phyloP scores from a whole-genome alignment of 352 stramenopile genomes.

The Phytopythium oedochilum region DNA sequence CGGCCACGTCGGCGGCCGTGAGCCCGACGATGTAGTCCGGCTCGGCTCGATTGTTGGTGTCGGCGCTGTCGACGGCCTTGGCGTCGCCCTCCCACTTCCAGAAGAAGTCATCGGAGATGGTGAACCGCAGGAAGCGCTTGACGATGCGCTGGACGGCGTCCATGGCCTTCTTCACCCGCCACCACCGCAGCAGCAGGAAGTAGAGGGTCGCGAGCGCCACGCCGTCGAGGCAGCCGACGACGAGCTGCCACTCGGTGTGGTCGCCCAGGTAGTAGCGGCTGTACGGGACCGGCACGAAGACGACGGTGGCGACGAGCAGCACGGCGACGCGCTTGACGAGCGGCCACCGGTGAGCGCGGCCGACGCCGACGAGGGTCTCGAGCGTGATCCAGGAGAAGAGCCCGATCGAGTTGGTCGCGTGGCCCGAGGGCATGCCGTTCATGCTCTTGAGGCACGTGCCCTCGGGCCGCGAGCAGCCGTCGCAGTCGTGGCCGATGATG shows the following conservation, averaged over 20 bases:
- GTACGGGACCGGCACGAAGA: slow-evolving; percentile 36
- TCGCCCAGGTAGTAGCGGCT: slow-evolving; percentile 42
- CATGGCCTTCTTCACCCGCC: slow-evolving; percentile 18
- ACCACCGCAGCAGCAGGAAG: slow-evolving; percentile 34
- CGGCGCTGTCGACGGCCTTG: slow-evolving; percentile 2
- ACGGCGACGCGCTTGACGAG: slow-evolving; percentile 9
- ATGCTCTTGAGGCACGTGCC: slow-evolving; percentile 32
- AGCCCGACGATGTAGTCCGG: neutral
- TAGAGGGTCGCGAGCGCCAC: slow-evolving; percentile 25
- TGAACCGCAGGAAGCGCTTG: slow-evolving; percentile 17
- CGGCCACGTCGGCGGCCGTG: slow-evolving; percentile 10
- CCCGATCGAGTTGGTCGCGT: slow-evolving; percentile 42
- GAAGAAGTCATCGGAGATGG: slow-evolving; percentile 39
- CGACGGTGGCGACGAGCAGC: slow-evolving; percentile 11
- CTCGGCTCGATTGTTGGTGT: neutral
- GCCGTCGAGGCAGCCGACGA: slow-evolving; percentile 22
- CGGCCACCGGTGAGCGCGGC: slow-evolving; percentile 17
- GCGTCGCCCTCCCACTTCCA: slow-evolving; percentile 8
- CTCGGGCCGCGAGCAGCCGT: slow-evolving; percentile 26
- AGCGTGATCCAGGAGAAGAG: slow-evolving; percentile 34
- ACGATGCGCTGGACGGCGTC: slow-evolving; percentile 14
- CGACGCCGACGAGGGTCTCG: slow-evolving; percentile 24
- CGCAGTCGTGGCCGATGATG: slow-evolving; percentile 23
- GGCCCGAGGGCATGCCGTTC: slow-evolving; percentile 36
- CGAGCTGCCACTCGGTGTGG: slow-evolving; percentile 33